Evolutionary conservation across 192 early-diverging fungal species (phyloP), one percentile per base, ranked within the genome.

Genomic region (Phlyctochytrium arcticum): DNA sequence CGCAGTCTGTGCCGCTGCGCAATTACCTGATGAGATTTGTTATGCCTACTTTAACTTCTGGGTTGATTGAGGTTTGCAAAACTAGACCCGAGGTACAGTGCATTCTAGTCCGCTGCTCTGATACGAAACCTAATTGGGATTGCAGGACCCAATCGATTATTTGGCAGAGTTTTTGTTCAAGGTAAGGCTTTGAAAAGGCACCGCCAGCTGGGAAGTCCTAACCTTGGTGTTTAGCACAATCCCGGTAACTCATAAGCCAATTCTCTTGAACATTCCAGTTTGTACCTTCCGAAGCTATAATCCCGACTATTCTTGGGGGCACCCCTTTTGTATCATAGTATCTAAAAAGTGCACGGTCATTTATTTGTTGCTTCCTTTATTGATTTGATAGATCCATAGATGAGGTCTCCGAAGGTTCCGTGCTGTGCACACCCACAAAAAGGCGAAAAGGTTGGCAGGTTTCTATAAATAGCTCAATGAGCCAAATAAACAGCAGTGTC

Each of bases 21-120:
- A 82, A 84, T 57, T 86, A 86, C 55, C 55, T 86, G 5, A 80
- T 86, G 74, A 85, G 82, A 44, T 74, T 73, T 56, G 81, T 86
- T 37, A 86, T 86, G 76, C 84, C 84, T 17, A 82, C 80, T 3
- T 54, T 86, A 33, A 84, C 82, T 1, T 70, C 79, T n/a, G 84
- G 77, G n/a, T 60, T 86, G 36, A 81, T 86, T 54, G 84, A 86
- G 37, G 80, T 86, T 10, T 76, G 77, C 46, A 86, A 84, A 67
- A 68, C 75, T n/a, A 58, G 84, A 27, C 84, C 84, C 29, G 84
- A 86, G 74, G 80, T 79, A 62, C 6, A 17, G 21, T 4, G 10
- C 24, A 2, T 30, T 17, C n/a, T 30, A 57, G 36, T 39, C 8
- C 24, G 3, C 8, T 19, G 23, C 15, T 5, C 55, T 62, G 32